Evolutionary conservation across 768 basidiomycete genomes (phyloP).

Genomic region (Kwoniella botswanensis): DNA sequence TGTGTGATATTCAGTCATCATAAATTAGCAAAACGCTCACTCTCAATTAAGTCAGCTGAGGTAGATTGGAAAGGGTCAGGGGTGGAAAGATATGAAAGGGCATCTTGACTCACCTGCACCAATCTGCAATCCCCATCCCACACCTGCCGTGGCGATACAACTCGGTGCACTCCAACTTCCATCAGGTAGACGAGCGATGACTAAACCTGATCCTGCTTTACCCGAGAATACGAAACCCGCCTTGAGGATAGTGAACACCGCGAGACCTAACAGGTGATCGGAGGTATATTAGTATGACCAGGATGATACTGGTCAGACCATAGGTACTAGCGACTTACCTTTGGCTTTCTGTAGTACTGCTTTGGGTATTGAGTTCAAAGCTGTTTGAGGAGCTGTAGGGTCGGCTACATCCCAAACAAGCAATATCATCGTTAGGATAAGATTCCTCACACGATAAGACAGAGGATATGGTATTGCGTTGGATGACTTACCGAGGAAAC

Average conservation of each 20-base stretch:
- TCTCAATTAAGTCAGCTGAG: too few relatives aligned
- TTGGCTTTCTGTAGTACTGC: conserved; percentile 85
- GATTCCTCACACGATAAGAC: too few relatives aligned
- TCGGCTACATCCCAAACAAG: conserved; percentile 66
- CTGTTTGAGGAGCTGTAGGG: conserved; percentile 82
- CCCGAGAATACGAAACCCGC: conserved; percentile 95
- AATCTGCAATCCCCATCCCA: conserved; percentile 68
- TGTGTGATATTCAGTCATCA: conserved; percentile 1
- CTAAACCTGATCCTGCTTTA: conserved; percentile 89
- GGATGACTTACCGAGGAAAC: conserved; percentile 69
- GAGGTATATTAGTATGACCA: not conserved
- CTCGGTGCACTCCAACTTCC: conserved; percentile 97
- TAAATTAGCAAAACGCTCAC: too few relatives aligned
- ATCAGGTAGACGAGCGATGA: conserved; percentile 89
- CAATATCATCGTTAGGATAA: not conserved
- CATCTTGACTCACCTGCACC: conserved; percentile 82
- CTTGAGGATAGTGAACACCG: conserved; percentile 86
- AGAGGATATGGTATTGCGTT: too few relatives aligned
- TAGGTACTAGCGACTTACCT: conserved; percentile 62
- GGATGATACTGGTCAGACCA: not conserved
- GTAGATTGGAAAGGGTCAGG: too few relatives aligned
- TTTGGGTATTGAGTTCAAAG: conserved; percentile 92
- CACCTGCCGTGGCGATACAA: conserved; percentile 93
- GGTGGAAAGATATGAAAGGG: not conserved
- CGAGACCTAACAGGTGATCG: conserved; percentile 68